These are phyloP conservation scores for Phaeosphaeriaceae sp. DNA, from an alignment of 2,329 filamentous ascomycete species.

Conservation along the genomic window DNA sequence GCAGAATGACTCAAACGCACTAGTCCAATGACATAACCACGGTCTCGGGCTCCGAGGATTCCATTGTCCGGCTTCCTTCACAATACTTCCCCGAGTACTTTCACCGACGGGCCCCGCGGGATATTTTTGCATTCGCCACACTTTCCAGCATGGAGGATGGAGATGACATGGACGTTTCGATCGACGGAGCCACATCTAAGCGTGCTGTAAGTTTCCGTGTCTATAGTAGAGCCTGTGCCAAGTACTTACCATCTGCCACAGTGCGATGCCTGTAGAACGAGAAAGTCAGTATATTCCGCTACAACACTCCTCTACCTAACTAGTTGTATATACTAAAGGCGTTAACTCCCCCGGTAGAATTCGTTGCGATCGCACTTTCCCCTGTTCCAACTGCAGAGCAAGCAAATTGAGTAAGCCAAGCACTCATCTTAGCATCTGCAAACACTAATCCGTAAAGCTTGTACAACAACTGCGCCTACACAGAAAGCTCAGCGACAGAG, in stretches of 20 bases:
- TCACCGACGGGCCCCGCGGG: conserved; percentile 12
- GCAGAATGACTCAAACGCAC: too few species aligned
- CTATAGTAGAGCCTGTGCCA: neutral
- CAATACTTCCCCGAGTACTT: too few species aligned
- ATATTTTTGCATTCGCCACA: conserved; percentile 10
- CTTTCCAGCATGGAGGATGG: conserved; percentile 34
- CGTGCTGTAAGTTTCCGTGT: conserved; percentile 33
- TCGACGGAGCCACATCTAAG: conserved; percentile 35
- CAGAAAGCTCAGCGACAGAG: conserved; percentile 42
- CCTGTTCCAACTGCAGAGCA: conserved; percentile 47
- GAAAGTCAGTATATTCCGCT: conserved; percentile 22
- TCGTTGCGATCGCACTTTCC: conserved; percentile 40
- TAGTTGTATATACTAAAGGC: neutral
- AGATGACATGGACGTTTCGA: conserved; percentile 38
- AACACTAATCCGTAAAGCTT: conserved; percentile 30
- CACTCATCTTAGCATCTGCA: neutral
- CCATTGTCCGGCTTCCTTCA: conserved; percentile 10
- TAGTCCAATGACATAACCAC: conserved; percentile 17
- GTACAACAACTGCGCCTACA: conserved; percentile 39
- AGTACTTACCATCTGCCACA: conserved; percentile 9
- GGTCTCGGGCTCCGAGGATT: conserved; percentile 22
- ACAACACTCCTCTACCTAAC: neutral
- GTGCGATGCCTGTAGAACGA: conserved; percentile 44
- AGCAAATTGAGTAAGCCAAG: conserved; percentile 42
- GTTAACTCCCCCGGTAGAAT: conserved; percentile 19